Base-by-base conservation (phyloP, 2,329 filamentous ascomycete species). In the Pestalotiopsis fici region DNA sequence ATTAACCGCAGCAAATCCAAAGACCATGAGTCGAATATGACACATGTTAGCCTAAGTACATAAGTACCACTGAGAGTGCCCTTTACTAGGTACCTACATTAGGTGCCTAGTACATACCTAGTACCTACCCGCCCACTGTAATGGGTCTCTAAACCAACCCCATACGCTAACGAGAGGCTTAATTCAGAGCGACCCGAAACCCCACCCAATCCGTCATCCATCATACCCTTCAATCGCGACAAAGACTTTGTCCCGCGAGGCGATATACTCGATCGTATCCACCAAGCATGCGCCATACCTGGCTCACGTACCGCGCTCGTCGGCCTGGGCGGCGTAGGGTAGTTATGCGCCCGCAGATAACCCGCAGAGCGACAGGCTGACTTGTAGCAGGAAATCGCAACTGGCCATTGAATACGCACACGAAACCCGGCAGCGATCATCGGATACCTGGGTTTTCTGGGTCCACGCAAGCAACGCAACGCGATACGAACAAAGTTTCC, bases 401-500 rank as follows among this genome's bases (percentile, higher is more conserved):
- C 56, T 69, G 3, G 71, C 66, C 37, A 70, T 71, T 47, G 69
- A 72, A 65, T 31, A 37, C 7, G 59, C 59, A 21, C 31, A 62
- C 28, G 27, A 7, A 6, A 43, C n/a, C 3, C 59, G 6, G 39
- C 2, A 62, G 2, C 4, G 28, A 39, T 62, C 59, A 13, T 28
- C 59, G 2, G 28, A 23, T 18, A 55, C 50, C 11, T 55, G 18
- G 2, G 50, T 55, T 2, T 55, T 55, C n/a, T n/a, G n/a, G n/a
- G n/a, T n/a, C n/a, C n/a, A n/a, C n/a, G n/a, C n/a, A n/a, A n/a
- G n/a, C n/a, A 9, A 62, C 25, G 21, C 15, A 6, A 0, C 74
- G 2, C 74, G 78, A 0, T 73, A 80, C n/a, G 71, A 76, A 12
- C 70, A 81, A 57, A 71, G 71, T 0, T 81, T 78, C n/a, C 23